Evolutionary conservation across 495 filamentous ascomycete species (phyloP).

Genomic region (Penicillium ochrochloron): DNA sequence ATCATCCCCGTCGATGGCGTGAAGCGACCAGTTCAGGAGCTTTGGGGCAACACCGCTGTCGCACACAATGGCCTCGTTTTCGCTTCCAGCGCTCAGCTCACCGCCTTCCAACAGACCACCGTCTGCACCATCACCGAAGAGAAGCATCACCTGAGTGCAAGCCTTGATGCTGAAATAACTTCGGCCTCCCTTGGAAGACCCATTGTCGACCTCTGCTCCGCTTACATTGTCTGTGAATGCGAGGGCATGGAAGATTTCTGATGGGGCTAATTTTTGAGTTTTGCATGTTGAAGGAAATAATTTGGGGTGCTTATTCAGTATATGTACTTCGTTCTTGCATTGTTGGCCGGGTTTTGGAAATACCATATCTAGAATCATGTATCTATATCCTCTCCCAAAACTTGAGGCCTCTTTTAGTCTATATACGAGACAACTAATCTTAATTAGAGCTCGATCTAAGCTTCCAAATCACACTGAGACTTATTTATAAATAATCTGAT

Average conservation of each 20-base stretch:
- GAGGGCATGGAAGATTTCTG: conserved; percentile 19
- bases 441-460: neutral
- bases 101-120: conserved; percentile 24
- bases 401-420: neutral
- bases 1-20: conserved; percentile 28
- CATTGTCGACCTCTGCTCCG: conserved; percentile 26
- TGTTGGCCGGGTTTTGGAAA: neutral
- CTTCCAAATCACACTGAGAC: neutral
- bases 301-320: neutral
- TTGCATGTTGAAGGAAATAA: conserved; percentile 4
- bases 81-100: conserved; percentile 30
- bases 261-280: conserved; percentile 3
- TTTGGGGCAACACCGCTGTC: conserved; percentile 30
- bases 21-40: conserved; percentile 28
- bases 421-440: neutral
- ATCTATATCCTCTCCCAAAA: neutral
- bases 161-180: conserved; percentile 17
- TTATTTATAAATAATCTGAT: neutral
- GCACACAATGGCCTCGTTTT: conserved; percentile 30
- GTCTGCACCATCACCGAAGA: conserved; percentile 27
- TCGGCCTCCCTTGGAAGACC: conserved; percentile 16
- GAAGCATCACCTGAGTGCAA: neutral
- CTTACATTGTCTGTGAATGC: conserved; percentile 27
- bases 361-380: neutral
- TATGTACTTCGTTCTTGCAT: neutral